Conservation (phyloP, 176 grass and related monocot species). For the Musa schizocarpa region DNA sequence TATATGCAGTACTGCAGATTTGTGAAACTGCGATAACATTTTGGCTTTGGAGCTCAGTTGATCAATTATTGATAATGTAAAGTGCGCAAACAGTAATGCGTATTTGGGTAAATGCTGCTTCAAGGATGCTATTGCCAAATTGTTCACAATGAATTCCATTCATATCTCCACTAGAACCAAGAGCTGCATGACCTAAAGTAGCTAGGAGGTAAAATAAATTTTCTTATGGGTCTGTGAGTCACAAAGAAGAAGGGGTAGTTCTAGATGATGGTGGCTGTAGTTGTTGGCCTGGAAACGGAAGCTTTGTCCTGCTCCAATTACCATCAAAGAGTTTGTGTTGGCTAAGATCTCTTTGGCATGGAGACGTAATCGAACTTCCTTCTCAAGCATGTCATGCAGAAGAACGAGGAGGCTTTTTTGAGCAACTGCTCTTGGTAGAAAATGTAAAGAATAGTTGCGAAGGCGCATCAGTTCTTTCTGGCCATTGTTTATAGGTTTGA, state of each 20-base stretch:
- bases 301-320: neutral
- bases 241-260: neutral
- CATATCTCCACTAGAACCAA: neutral
- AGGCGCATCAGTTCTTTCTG: neutral
- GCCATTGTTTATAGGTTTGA: conserved; percentile 15
- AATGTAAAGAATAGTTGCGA: neutral
- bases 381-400: conserved; percentile 1
- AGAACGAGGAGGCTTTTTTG: neutral
- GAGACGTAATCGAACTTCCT: too few relatives aligned
- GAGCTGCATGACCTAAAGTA: neutral
- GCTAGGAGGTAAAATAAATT: conserved; percentile 8
- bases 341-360: conserved; percentile 1
- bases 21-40: conserved; percentile 1
- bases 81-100: neutral
- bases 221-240: conserved; percentile 3
- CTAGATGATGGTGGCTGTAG: neutral
- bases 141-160: neutral
- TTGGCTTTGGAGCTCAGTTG: neutral
- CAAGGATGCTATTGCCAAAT: conserved; percentile 1
- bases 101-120: conserved; percentile 8
- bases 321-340: neutral
- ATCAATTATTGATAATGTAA: neutral
- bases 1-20: neutral
- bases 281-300: neutral
- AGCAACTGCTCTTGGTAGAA: neutral